Conservation (phyloP, 495 filamentous ascomycete species). For the Annulohypoxylon nitens region DNA sequence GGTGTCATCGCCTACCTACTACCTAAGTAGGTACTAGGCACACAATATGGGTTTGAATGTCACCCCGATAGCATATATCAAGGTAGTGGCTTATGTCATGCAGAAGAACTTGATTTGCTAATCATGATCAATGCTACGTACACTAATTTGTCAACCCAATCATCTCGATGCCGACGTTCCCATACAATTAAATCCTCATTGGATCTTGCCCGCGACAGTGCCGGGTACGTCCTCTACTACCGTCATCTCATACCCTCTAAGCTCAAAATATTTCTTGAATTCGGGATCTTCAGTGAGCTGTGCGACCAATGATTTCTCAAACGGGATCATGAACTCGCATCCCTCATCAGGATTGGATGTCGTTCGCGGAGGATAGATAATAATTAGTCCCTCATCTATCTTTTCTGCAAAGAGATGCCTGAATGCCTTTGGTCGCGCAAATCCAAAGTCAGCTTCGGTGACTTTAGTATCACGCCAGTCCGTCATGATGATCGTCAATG, state of each 20-base stretch:
- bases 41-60: too few relatives aligned
- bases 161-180: not conserved
- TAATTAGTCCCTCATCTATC: conserved; percentile 48
- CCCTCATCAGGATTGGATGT: conserved; percentile 55
- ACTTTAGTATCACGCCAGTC: conserved; percentile 52
- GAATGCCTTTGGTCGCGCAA: conserved; percentile 46
- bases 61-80: not conserved
- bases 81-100: not conserved
- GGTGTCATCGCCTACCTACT: too few relatives aligned
- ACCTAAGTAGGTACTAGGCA: not conserved
- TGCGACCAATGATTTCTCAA: conserved; percentile 55
- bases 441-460: conserved; percentile 51
- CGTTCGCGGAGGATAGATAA: conserved; percentile 50
- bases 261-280: conserved; percentile 59
- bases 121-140: not conserved
- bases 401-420: conserved; percentile 47
- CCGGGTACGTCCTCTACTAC: conserved; percentile 8
- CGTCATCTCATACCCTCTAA: conserved; percentile 51
- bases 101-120: not conserved
- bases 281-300: conserved; percentile 56
- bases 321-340: conserved; percentile 57
- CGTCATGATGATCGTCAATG: conserved; percentile 47
- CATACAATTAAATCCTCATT: not conserved
- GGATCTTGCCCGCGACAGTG: conserved; percentile 7
- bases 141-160: not conserved